Evolutionary conservation across 129 eudicot genomes (phyloP).

Genomic region (Chrysanthemum seticuspe): DNA sequence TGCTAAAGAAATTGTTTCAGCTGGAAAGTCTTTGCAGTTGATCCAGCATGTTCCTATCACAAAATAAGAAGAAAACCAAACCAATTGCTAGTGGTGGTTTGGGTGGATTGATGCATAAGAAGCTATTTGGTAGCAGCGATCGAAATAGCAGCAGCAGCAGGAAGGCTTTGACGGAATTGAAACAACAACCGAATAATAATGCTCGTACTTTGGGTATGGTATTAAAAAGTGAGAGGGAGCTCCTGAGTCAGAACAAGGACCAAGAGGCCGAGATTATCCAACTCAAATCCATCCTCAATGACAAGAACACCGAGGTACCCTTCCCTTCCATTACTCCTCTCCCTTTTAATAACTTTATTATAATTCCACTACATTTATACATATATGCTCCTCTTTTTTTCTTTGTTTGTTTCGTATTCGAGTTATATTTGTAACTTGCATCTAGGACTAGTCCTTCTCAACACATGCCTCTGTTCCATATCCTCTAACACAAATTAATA

Average conservation of each 20-base stretch:
- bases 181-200: conserved; percentile 7
- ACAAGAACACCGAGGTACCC: conserved; percentile 70
- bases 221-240: conserved; percentile 72
- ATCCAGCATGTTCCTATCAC: too few species aligned
- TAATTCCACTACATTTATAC: not conserved
- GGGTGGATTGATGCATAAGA: conserved; percentile 59
- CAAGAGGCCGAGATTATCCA: conserved; percentile 54
- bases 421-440: too few species aligned
- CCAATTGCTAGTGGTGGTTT: conserved; percentile 10
- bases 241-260: conserved; percentile 66
- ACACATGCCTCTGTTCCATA: too few species aligned
- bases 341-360: not conserved
- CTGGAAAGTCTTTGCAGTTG: too few species aligned
- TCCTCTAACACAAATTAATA: too few species aligned
- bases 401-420: not conserved
- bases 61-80: too few species aligned
- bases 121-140: conserved; percentile 47
- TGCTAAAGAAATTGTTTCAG: conserved; percentile 10
- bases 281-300: conserved; percentile 54
- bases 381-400: not conserved
- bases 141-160: not conserved
- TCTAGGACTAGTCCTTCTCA: too few species aligned
- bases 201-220: too few species aligned
- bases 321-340: too few species aligned
- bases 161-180: conserved; percentile 74